Conservation (phyloP, 495 filamentous ascomycete species). For the Penicillium arizonense region DNA sequence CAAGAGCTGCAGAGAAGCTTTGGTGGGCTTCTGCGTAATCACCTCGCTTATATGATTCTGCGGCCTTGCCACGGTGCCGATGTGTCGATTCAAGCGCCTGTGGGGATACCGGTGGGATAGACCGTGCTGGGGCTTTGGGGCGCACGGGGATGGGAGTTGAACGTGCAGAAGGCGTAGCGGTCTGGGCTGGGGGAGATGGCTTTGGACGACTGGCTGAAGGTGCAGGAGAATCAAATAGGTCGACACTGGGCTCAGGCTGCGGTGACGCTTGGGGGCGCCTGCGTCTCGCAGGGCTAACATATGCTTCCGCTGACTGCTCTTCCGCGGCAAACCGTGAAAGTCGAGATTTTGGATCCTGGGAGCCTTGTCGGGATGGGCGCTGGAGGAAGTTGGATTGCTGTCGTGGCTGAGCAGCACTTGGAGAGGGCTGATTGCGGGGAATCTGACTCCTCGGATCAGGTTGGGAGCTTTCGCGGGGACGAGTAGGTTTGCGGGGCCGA, state of each 20-base stretch:
- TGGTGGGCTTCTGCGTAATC: conserved; percentile 85
- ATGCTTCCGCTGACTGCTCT: conserved; percentile 79
- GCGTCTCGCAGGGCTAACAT: conserved; percentile 84
- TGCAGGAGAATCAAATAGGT: conserved; percentile 55
- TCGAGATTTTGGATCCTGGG: conserved; percentile 55
- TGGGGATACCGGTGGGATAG: conserved; percentile 65
- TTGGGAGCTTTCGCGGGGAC: conserved; percentile 25
- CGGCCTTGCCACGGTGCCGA: conserved; percentile 72
- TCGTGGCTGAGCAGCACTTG: conserved; percentile 22
- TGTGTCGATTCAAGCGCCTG: conserved; percentile 70
- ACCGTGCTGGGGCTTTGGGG: conserved; percentile 54
- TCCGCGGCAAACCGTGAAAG: conserved; percentile 71
- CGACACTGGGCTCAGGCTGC: conserved; percentile 47
- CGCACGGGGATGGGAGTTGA: conserved; percentile 41
- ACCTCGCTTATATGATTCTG: conserved; percentile 87
- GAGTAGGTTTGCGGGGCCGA: conserved; percentile 35
- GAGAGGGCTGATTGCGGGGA: conserved; percentile 47
- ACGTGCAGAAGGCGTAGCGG: conserved; percentile 23
- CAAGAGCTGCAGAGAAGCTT: conserved; percentile 74
- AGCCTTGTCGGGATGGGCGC: conserved; percentile 40
- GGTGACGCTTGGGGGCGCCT: conserved; percentile 58
- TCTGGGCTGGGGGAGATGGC: conserved; percentile 29
- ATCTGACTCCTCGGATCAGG: conserved; percentile 20
- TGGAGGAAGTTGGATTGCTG: conserved; percentile 38
- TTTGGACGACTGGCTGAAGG: conserved; percentile 29